Evolutionary conservation across 1,139 yeast species (phyloP).

Genomic region (Yamadazyma membranifaciens): DNA sequence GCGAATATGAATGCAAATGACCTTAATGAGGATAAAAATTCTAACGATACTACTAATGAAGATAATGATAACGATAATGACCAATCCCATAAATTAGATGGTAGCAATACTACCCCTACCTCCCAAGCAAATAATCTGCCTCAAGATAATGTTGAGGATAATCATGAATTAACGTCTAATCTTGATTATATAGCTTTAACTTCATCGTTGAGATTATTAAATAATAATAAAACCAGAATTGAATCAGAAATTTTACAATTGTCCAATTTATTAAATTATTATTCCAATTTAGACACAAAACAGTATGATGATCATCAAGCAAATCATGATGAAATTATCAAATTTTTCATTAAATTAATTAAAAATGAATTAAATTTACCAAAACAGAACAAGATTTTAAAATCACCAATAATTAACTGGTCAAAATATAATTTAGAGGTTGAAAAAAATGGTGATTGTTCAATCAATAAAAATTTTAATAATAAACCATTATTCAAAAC

Average conservation of each 20-base stretch:
- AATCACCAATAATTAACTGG: constrained; percentile 41
- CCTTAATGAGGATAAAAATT: neutral
- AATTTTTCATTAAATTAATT: constrained; percentile 29
- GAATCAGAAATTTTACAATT: constrained; percentile 33
- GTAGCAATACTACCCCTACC: neutral
- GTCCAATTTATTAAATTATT: constrained; percentile 23
- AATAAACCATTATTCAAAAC: constrained; percentile 27
- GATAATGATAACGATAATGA: constrained; percentile 5
- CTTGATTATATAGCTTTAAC: constrained; percentile 41
- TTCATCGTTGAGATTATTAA: constrained; percentile 33
- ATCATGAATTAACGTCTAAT: constrained; percentile 24
- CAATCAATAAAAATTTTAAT: constrained; percentile 16
- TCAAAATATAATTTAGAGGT: constrained; percentile 23
- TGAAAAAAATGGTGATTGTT: constrained; percentile 8
- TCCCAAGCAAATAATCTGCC: no score
- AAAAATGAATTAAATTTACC: constrained; percentile 36
- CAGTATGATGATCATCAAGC: neutral
- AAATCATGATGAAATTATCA: constrained; percentile 21
- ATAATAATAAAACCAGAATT: constrained; percentile 23
- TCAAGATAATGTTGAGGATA: constrained; percentile 1
- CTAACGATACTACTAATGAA: constrained; percentile 5
- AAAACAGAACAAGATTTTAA: constrained; percentile 31
- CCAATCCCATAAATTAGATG: neutral
- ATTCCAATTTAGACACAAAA: constrained; percentile 10
- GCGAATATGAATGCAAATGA: constrained; percentile 3